phyloP scores from a whole-genome alignment of 371 early-diverging fungal species.

The Batkoa obscura region DNA sequence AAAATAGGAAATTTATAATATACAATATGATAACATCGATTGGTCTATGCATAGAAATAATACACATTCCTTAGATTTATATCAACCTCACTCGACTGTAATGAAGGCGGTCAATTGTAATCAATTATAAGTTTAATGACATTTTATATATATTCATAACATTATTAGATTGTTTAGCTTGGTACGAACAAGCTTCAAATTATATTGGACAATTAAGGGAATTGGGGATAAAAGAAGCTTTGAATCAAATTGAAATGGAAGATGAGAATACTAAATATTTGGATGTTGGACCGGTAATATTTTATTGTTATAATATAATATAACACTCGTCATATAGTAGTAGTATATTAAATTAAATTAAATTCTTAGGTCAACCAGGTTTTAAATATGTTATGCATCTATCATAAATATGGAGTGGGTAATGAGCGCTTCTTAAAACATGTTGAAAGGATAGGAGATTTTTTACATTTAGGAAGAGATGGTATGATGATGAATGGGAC shows the following conservation, averaged over 20 bases:
- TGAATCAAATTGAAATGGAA: slow-evolving; percentile 69
- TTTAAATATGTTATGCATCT: slow-evolving; percentile 72
- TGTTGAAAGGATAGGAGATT: slow-evolving; percentile 50
- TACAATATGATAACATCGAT: slow-evolving; percentile 60
- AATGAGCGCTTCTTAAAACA: slow-evolving; percentile 58
- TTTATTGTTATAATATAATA: too few species aligned
- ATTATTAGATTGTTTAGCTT: slow-evolving; percentile 21
- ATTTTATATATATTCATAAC: neutral
- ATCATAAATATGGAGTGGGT: slow-evolving; percentile 67
- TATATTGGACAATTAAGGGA: slow-evolving; percentile 33
- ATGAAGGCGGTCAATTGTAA: slow-evolving; percentile 53
- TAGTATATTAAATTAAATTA: neutral
- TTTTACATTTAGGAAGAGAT: slow-evolving; percentile 71
- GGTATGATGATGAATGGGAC: slow-evolving; percentile 96
- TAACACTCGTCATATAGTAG: too few species aligned
- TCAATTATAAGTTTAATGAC: slow-evolving; percentile 6
- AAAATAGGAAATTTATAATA: slow-evolving; percentile 57
- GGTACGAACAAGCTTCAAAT: slow-evolving; percentile 39
- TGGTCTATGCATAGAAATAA: slow-evolving; percentile 72
- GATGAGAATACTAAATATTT: slow-evolving; percentile 75
- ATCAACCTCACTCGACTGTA: slow-evolving; percentile 61
- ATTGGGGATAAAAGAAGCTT: slow-evolving; percentile 45
- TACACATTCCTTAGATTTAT: slow-evolving; percentile 61
- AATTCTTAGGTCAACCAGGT: slow-evolving; percentile 60
- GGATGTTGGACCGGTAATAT: slow-evolving; percentile 62